phyloP scores from a whole-genome alignment of 148 eudicot species.

The Beta vulgaris region DNA sequence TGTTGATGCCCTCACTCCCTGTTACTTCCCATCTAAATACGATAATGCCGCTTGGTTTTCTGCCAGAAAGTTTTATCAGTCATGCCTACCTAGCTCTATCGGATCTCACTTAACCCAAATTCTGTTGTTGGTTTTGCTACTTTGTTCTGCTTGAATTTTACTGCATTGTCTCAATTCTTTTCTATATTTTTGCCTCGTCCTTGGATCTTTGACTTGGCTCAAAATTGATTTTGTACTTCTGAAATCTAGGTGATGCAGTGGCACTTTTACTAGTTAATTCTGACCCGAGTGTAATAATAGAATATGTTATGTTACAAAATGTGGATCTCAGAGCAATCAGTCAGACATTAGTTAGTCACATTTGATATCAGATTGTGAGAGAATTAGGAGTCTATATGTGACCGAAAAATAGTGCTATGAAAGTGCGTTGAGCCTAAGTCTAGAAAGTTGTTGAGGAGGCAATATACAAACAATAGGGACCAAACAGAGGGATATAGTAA shows the following conservation, averaged over 20 bases:
- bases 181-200: background rate
- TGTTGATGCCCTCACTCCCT: background rate
- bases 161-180: background rate
- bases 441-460: too few species aligned
- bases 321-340: background rate
- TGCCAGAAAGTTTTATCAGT: background rate
- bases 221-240: background rate
- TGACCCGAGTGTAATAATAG: background rate
- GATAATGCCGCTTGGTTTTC: background rate
- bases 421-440: too few species aligned
- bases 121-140: background rate
- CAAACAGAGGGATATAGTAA: background rate
- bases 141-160: background rate
- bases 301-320: background rate
- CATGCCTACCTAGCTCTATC: background rate
- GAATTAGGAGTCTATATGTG: background rate
- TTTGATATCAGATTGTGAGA: background rate
- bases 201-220: background rate
- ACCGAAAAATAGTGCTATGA: too few species aligned
- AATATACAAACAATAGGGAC: too few species aligned
- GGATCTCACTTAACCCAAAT: background rate
- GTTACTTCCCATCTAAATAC: background rate
- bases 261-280: background rate
- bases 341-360: background rate
- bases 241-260: background rate